Evolutionary conservation across 2,329 filamentous ascomycete genomes (phyloP).

Genomic region (Phyllosticta citrichinensis): DNA sequence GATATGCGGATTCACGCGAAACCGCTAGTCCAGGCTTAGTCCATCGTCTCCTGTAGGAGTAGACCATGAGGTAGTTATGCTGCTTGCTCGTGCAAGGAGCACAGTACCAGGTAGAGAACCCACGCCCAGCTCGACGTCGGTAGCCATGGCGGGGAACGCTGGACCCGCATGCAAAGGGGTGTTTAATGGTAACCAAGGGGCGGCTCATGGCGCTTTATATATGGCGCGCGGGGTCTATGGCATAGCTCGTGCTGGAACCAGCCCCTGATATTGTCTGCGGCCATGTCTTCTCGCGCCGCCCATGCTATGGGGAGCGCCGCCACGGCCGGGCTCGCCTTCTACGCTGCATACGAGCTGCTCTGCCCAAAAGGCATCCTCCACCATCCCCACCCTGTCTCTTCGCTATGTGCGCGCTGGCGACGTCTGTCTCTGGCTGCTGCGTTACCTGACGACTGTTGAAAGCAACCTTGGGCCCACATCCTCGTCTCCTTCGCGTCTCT

Average conservation of each 20-base stretch:
- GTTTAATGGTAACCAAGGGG: neutral
- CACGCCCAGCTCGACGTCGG: neutral
- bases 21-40: neutral
- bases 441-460: constrained; percentile 9
- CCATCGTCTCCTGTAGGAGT: neutral
- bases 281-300: constrained; percentile 8
- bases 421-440: constrained; percentile 5
- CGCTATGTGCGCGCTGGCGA: constrained; percentile 9
- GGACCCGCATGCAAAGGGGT: neutral
- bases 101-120: neutral
- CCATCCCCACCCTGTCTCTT: neutral
- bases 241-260: neutral
- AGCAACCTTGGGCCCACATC: constrained; percentile 4
- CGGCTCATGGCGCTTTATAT: neutral
- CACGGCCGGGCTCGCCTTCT: neutral
- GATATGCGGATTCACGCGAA: neutral
- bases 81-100: neutral
- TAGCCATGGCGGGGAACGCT: neutral
- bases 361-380: neutral
- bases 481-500: constrained; percentile 3
- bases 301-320: constrained; percentile 2
- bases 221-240: neutral
- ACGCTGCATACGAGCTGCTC: neutral
- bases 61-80: no score
- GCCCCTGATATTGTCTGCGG: constrained; percentile 3